Evolutionary conservation across 768 basidiomycete species (phyloP).

Genomic region (Hypholoma fasciculare): DNA sequence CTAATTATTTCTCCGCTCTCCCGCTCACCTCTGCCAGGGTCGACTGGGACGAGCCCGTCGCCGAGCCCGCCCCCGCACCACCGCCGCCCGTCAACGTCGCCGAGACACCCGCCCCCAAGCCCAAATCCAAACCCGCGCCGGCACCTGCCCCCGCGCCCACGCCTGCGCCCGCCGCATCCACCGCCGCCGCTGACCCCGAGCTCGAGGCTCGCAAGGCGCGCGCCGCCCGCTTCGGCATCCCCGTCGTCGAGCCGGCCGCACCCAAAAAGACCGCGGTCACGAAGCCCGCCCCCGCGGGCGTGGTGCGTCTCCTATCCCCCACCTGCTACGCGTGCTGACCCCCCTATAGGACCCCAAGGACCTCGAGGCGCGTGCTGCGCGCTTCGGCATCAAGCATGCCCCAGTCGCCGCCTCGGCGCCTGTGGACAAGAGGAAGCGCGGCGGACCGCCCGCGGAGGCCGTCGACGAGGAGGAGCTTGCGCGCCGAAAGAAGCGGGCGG

Average conservation of each 20-base stretch:
- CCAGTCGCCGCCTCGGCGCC: constrained; percentile 3
- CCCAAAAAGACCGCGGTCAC: constrained; percentile 18
- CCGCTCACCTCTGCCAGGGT: constrained; percentile 27
- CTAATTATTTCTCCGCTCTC: not conserved
- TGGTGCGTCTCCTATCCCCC: constrained; percentile 23
- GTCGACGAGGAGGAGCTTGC: constrained; percentile 61
- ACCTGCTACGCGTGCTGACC: not conserved
- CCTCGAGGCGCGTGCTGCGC: constrained; percentile 51
- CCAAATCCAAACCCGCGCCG: no score
- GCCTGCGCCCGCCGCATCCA: not conserved
- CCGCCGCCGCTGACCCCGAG: constrained; percentile 41
- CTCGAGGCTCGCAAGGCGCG: constrained; percentile 58
- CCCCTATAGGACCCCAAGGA: constrained; percentile 46
- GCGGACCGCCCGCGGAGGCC: constrained; percentile 30
- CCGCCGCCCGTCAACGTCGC: constrained; percentile 7
- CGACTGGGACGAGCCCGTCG: constrained; percentile 37
- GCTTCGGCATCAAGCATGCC: constrained; percentile 44
- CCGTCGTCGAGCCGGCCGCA: constrained; percentile 44
- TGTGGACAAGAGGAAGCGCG: constrained; percentile 25
- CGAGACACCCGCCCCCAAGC: constrained; percentile 12
- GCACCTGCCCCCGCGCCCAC: not conserved
- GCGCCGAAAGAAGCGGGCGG: constrained; percentile 60
- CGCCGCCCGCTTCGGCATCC: constrained; percentile 73
- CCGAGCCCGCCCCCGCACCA: constrained; percentile 15
- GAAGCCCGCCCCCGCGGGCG: constrained; percentile 7